Conservation (phyloP, 2,329 filamentous ascomycete species). For the Colletotrichum acutatum region DNA sequence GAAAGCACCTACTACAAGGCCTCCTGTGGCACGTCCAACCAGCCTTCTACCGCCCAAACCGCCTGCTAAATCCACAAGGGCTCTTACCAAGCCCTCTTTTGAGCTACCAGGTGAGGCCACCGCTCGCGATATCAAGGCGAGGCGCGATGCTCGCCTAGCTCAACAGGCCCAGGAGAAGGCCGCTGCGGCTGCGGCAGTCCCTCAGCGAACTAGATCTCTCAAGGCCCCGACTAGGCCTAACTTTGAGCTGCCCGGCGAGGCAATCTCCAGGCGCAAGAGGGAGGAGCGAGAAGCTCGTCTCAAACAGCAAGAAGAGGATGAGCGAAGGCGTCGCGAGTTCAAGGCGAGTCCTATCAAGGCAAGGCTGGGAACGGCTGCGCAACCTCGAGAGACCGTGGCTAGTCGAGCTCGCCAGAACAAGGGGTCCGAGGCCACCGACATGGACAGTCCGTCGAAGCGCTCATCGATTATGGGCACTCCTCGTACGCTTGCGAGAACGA, state of each 20-base stretch:
- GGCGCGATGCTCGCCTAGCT: slow-evolving; percentile 65
- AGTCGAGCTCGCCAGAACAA: slow-evolving; percentile 66
- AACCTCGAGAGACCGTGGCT: slow-evolving; percentile 67
- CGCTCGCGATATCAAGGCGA: slow-evolving; percentile 66
- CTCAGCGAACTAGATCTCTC: slow-evolving; percentile 59
- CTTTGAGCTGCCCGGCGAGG: slow-evolving; percentile 74
- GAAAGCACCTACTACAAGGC: slow-evolving; percentile 38
- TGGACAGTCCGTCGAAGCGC: slow-evolving; percentile 31
- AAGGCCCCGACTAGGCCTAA: slow-evolving; percentile 64
- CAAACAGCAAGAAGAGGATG: slow-evolving; percentile 68
- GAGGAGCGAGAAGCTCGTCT: slow-evolving; percentile 67
- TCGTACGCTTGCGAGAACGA: slow-evolving; percentile 11
- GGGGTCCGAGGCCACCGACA: slow-evolving; percentile 39
- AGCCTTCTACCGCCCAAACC: slow-evolving; percentile 59
- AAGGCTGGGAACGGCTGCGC: slow-evolving; percentile 51
- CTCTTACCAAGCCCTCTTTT: slow-evolving; percentile 65
- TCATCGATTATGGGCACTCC: slow-evolving; percentile 32
- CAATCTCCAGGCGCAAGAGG: slow-evolving; percentile 65
- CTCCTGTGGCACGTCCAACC: slow-evolving; percentile 47
- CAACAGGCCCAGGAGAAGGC: slow-evolving; percentile 41
- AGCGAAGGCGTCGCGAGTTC: slow-evolving; percentile 70
- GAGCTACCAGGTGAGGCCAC: slow-evolving; percentile 73
- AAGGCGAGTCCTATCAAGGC: slow-evolving; percentile 68
- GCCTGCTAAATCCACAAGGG: slow-evolving; percentile 63
- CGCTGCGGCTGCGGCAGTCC: slow-evolving; percentile 40